Base-by-base conservation (phyloP, 2,329 filamentous ascomycete species). In the Colletotrichum caudatum region DNA sequence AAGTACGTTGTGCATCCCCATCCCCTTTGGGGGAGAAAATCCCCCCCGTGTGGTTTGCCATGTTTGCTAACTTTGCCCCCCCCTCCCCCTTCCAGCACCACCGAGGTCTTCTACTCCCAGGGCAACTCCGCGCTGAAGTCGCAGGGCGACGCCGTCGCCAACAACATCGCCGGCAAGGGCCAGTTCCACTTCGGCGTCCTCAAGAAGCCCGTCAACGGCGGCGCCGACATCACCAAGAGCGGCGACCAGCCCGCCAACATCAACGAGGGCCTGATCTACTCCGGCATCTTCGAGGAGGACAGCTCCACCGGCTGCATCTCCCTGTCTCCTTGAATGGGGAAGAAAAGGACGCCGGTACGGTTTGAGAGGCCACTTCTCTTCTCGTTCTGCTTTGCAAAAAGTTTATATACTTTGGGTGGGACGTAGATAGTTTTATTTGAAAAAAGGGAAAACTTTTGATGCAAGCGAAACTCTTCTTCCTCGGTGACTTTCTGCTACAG, bases 181-280 rank as follows among this genome's bases (percentile, higher is more conserved):
- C 88, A 91, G 77, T 90, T 85, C 78, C 89, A 91, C 77, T 85
- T 91, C 63, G 89, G 89, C 46, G 77, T 90, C 1, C 81, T 91
- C 70, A 91, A 91, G 84, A 91, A 90, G 82, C 84, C 87, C 7
- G 83, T 86, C 59, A 82, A 86, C 65, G 74, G 78, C 44, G 80
- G 78, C 41, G 77, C 75, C 57, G 84, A 88, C 74, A 81, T 88
- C 50, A 82, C 82, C 56, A 84, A 84, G 76, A 76, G 82, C 50
- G 87, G 85, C 6, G 83, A 81, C 74, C 87, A 89, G 77, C 80
- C 82, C 71, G 74, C 79, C 12, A 82, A 80, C 33, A 84, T 89
- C 68, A 77, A 88, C 74, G 87, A 89, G 77, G 87, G 86, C 2
- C 75, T 89, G 50, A 81, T 88, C 44, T 89, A 82, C 74, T 84